Evolutionary conservation across 306 rosid species (phyloP).

Genomic region (Alnus rubra): DNA sequence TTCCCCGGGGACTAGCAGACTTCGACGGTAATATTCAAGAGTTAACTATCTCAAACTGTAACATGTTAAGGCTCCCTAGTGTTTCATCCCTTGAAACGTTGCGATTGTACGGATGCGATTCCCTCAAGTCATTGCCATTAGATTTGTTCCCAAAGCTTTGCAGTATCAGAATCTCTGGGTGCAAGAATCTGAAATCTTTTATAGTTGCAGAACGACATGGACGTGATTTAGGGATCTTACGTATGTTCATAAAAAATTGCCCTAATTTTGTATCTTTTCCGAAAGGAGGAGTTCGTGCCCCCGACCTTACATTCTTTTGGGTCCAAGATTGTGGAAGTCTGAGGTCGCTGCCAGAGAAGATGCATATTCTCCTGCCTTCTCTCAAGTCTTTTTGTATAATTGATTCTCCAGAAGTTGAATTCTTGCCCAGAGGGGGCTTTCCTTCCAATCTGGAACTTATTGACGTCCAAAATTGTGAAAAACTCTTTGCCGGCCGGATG

Average conservation of each 20-base stretch:
- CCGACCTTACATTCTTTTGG: not conserved
- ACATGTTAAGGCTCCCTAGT: no score
- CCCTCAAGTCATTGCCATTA: no score
- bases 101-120: no score
- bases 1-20: no score
- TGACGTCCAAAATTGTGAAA: not conserved
- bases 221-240: not conserved
- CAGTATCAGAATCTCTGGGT: rapidly evolving
- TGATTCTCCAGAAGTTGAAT: not conserved
- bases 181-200: not conserved
- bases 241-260: rapidly evolving
- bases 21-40: no score
- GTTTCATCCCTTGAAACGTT: no score
- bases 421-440: not conserved
- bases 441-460: not conserved
- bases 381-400: rapidly evolving
- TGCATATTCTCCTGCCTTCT: not conserved
- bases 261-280: not conserved
- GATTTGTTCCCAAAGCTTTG: not conserved
- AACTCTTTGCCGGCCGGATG: not conserved
- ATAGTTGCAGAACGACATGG: not conserved
- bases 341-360: not conserved
- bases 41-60: no score
- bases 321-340: rapidly evolving
- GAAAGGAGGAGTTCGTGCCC: not conserved